Base-by-base conservation (phyloP, 352 stramenopile genomes). In the Phytophthora quininea region DNA sequence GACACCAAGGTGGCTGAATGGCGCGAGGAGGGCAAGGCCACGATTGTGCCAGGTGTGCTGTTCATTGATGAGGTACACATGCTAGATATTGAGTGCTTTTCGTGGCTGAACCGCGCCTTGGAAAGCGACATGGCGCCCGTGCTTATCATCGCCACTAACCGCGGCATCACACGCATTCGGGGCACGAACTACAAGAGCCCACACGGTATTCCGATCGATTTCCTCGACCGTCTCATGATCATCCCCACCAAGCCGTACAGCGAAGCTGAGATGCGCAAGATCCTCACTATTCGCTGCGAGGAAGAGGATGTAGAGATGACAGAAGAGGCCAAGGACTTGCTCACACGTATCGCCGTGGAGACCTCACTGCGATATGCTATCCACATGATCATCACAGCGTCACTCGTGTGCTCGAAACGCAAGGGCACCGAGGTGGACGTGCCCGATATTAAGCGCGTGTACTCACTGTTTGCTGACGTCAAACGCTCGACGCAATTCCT, bases 11-110 rank as follows among this genome's bases (percentile, higher is more conserved):
- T 99, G 2, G 77, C 93, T 14, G 97, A 99, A 69, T 98, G 95
- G 93, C 84, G 90, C 37, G 93, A 98, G 64, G 92, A 98, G 71
- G 96, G 96, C 64, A 99, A 99, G 70, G 98, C 97, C 15, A 99
- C 96, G 15, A 98, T 99, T 58, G 96, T 99, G 15, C 97, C 97
- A 0, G 98, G 98, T 4, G 98, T 99, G 45, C 78, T 99, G 8
- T 99, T 99, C 77, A 99, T 99, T 70, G 98, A 99, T 72, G 98
- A 99, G 77, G 92, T 97, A 46, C 98, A 99, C 82, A 99, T 99
- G 98, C 85, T 99, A 27, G 98, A 99, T 79, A 99, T 99, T 66
- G 98, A 99, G 80, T 99, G 97, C 77, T 99, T 99, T 76, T 99
- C 97, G 53, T 99, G 97, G 91, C 91, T 99, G 45, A 99, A 99